Evolutionary conservation across 257 asterid genomes (phyloP).

Genomic region (Capsicum baccatum): DNA sequence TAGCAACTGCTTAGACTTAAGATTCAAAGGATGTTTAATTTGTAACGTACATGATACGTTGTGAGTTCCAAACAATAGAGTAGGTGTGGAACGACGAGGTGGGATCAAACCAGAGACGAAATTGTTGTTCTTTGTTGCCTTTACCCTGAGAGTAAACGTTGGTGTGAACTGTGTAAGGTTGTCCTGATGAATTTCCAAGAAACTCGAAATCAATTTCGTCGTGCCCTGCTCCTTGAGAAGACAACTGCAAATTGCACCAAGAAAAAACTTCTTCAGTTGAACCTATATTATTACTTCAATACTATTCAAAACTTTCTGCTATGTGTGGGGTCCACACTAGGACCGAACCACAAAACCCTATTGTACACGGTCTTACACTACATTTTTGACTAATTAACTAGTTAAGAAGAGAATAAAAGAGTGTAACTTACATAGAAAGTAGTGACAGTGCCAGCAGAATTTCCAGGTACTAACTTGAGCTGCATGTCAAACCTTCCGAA

Average conservation of each 20-base stretch:
- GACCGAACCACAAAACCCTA: too few species aligned
- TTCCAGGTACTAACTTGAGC: conserved; percentile 42
- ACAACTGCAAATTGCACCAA: conserved; percentile 35
- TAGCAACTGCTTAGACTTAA: neutral
- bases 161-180: conserved; percentile 52
- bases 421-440: conserved; percentile 42
- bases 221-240: conserved; percentile 48
- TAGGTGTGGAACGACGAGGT: conserved; percentile 44
- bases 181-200: conserved; percentile 44
- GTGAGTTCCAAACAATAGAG: conserved; percentile 50
- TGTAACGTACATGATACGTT: conserved; percentile 33
- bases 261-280: too few species aligned
- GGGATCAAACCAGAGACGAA: neutral
- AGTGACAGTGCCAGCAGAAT: conserved; percentile 57
- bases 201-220: conserved; percentile 57
- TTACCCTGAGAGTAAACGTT: conserved; percentile 50
- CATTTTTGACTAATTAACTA: too few species aligned
- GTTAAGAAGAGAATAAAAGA: too few species aligned
- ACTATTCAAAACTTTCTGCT: too few species aligned
- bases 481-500: conserved; percentile 37
- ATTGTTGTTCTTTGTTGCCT: conserved; percentile 34
- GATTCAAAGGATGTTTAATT: too few species aligned
- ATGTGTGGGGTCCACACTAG: too few species aligned
- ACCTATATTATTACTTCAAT: too few species aligned
- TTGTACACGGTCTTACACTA: too few species aligned